Percentiles rank a stretch among this genome's conserved stretches.
These are phyloP conservation scores for Jaapia argillacea DNA, from an alignment of 768 basidiomycete genomes.

Conservation along the genomic window DNA sequence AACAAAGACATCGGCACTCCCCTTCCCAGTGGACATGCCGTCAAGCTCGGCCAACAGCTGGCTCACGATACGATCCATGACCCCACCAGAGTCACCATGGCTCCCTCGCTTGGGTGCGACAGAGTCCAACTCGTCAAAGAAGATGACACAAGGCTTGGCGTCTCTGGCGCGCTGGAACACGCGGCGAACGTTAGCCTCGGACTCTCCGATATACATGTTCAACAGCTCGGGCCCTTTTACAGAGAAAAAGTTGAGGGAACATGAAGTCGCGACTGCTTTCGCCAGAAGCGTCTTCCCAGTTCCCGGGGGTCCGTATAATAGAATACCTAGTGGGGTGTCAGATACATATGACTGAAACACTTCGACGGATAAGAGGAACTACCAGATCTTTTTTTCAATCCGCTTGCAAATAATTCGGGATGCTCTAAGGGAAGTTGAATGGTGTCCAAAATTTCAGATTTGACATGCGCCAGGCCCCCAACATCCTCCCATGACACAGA, in stretches of 20 bases:
- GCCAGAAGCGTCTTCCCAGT: conserved; percentile 94
- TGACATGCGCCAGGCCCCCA: conserved; percentile 81
- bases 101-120: conserved; percentile 92
- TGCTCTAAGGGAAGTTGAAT: conserved; percentile 87
- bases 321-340: conserved; percentile 46
- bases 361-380: background rate
- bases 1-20: conserved; percentile 75
- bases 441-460: conserved; percentile 90
- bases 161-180: conserved; percentile 89
- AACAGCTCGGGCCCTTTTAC: conserved; percentile 93
- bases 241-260: conserved; percentile 93
- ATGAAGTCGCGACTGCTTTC: conserved; percentile 94
- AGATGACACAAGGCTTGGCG: conserved; percentile 90
- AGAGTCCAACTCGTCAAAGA: conserved; percentile 94
- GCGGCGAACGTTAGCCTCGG: conserved; percentile 91
- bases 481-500: conserved; percentile 96
- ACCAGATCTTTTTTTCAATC: conserved; percentile 95
- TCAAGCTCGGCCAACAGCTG: conserved; percentile 91
- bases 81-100: conserved; percentile 93
- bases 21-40: conserved; percentile 63
- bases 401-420: conserved; percentile 83
- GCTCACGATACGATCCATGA: conserved; percentile 97
- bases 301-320: conserved; percentile 91
- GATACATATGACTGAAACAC: too few species aligned
- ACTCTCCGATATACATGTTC: conserved; percentile 98